Base-by-base conservation (phyloP, 768 basidiomycete genomes). In the Termitomyces sp. region DNA sequence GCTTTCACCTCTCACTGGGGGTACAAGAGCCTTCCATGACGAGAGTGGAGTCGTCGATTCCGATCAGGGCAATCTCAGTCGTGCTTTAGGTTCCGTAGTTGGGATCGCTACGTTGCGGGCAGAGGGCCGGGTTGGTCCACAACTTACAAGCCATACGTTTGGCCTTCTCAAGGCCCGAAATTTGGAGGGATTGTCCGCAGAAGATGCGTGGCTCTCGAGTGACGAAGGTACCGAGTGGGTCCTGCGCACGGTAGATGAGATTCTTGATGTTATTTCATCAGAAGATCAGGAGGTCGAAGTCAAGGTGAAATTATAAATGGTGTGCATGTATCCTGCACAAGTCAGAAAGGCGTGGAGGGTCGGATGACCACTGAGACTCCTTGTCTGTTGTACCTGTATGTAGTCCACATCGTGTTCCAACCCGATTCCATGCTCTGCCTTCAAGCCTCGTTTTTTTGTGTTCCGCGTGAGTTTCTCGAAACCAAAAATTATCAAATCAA, bases 151-250 rank as follows among this genome's bases (percentile, higher is more conserved):
- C 68, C 93, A 96, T 68, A 86, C 89, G 47, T 93, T 91, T 69
- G 93, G 93, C 12, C 79, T 96, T 61, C 83, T 93, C 66, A 96
- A 94, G 70, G 89, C 90, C 21, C 85, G 87, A 53, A 65, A 79
- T 46, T 74, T 75, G 45, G 78, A 80, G 51, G 77, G 78, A 35
- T 74, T 82, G 60, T 84, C 72, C 60, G 78, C 80, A 62, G 89
- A 88, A 69, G 90, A 92, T 67, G 76, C 71, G 55, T 95, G 87
- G 86, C 79, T 95, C 40, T 77, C 88, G 22, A 88, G 80, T 57
- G 92, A 93, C 66, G 88, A 93, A 68, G 93, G 93, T 34, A 81
- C 88, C 19, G 88, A 88, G 71, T 95, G 93, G 93, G 85, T 94
- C 49, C 75, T 94, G 64, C 84, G 86, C 64, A 87, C 82, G 46